Evolutionary conservation across 2,329 filamentous ascomycete species (phyloP).

Genomic region (Nannizzia gypsea): DNA sequence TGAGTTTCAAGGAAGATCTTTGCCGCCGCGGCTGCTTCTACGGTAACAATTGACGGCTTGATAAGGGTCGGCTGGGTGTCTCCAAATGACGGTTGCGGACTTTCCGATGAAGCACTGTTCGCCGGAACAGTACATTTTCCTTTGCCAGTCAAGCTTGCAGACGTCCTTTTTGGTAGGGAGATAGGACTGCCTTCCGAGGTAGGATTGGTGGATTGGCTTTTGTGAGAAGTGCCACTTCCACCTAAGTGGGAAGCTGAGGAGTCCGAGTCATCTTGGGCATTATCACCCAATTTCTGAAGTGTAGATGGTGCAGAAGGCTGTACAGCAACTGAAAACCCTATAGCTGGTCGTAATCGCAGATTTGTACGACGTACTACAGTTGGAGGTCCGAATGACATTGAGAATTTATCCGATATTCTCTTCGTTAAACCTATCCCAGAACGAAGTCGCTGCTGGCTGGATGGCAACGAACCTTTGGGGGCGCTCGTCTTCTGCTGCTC

Average conservation of each 20-base stretch:
- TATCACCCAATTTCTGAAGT: constrained; percentile 19
- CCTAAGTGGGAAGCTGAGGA: constrained; percentile 22
- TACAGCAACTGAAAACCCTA: constrained; percentile 18
- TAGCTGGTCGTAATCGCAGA: constrained; percentile 23
- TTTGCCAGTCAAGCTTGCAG: constrained; percentile 4
- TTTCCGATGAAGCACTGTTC: neutral
- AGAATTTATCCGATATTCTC: constrained; percentile 28
- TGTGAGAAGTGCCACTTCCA: constrained; percentile 21
- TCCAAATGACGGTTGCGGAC: neutral
- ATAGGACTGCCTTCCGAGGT: constrained; percentile 26
- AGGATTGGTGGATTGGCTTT: constrained; percentile 24
- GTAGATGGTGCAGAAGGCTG: constrained; percentile 11
- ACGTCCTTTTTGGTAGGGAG: constrained; percentile 13
- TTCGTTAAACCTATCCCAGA: constrained; percentile 23
- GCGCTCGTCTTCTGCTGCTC: neutral
- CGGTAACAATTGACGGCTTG: constrained; percentile 42
- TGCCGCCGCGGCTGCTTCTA: constrained; percentile 65
- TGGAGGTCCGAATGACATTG: constrained; percentile 28
- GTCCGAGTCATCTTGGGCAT: constrained; percentile 24
- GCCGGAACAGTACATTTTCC: neutral
- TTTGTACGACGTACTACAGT: constrained; percentile 32
- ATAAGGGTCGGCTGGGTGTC: constrained; percentile 11
- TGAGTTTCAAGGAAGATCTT: constrained; percentile 81
- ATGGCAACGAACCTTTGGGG: neutral
- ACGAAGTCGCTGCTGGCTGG: constrained; percentile 12